These are phyloP conservation scores for Pleoardoris graminearum DNA, from an alignment of 2,329 filamentous ascomycete species.

Conservation along the genomic window DNA sequence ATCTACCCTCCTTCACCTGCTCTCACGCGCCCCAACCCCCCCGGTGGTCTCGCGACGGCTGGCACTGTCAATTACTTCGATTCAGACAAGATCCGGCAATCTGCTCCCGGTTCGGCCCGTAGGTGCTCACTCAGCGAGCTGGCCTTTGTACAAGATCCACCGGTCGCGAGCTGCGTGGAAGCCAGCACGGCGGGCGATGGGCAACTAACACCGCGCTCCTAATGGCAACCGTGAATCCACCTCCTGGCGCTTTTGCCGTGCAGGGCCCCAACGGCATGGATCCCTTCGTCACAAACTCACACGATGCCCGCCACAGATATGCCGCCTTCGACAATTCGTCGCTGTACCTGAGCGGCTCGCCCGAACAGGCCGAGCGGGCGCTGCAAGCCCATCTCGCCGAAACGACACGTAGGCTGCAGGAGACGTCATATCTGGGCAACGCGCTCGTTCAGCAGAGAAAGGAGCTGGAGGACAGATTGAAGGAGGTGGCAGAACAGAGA, in stretches of 20 bases:
- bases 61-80: constrained; percentile 20
- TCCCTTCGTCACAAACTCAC: constrained; percentile 49
- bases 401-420: constrained; percentile 87
- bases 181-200: constrained; percentile 31
- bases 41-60: constrained; percentile 18
- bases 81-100: constrained; percentile 6
- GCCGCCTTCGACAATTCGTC: constrained; percentile 82
- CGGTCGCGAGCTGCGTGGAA: not conserved
- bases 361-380: constrained; percentile 83
- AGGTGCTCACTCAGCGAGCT: not conserved
- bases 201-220: constrained; percentile 26
- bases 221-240: constrained; percentile 50
- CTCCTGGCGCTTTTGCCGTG: constrained; percentile 47
- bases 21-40: constrained; percentile 17
- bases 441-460: constrained; percentile 85
- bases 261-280: constrained; percentile 46
- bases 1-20: constrained; percentile 14
- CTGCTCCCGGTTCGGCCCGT: constrained; percentile 4
- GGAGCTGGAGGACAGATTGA: constrained; percentile 77
- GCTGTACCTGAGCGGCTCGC: constrained; percentile 74
- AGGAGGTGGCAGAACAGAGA: constrained; percentile 79
- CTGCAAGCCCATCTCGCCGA: constrained; percentile 90
- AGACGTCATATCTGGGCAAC: constrained; percentile 86
- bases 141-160: constrained; percentile 8
- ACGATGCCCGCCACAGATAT: constrained; percentile 65